These are phyloP conservation scores for Arachnomyces sp. DNA, from an alignment of 2,329 filamentous ascomycete species.

Conservation along the genomic window DNA sequence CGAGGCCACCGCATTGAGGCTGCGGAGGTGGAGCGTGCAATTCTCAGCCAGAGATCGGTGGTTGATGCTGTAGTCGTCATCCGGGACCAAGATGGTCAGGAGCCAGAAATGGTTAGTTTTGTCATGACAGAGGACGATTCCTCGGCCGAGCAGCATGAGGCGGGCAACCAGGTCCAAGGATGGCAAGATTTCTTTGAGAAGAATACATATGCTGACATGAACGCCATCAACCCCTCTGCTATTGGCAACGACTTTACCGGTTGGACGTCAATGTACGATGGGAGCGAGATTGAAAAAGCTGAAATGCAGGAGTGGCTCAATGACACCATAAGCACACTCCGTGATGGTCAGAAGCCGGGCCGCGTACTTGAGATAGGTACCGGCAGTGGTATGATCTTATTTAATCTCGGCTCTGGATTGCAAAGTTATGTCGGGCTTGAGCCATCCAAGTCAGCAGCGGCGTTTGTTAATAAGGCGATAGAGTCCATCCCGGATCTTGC, in stretches of 20 bases:
- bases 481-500: too few relatives aligned
- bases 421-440: conserved; percentile 7
- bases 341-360: background rate
- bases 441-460: background rate
- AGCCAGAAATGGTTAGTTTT: too few relatives aligned
- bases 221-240: too few relatives aligned
- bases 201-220: too few relatives aligned
- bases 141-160: too few relatives aligned
- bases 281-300: background rate
- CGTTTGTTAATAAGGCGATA: too few relatives aligned
- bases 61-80: too few relatives aligned
- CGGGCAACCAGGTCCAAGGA: too few relatives aligned
- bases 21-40: conserved; percentile 35
- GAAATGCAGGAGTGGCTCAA: conserved; percentile 8
- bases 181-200: too few relatives aligned
- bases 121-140: too few relatives aligned
- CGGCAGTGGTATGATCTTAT: conserved; percentile 7
- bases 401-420: conserved; percentile 2
- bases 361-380: conserved; percentile 7
- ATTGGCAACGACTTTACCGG: conserved; percentile 5
- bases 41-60: too few relatives aligned
- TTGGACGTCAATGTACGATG: conserved; percentile 7
- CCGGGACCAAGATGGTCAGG: too few relatives aligned
- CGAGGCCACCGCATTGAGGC: conserved; percentile 54
- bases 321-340: conserved; percentile 4